A percentile compares a stretch with the other conserved stretches of the same genome.
These are phyloP conservation scores for Emmonsia crescens DNA, from an alignment of 2,329 filamentous ascomycete species.

Conservation along the genomic window DNA sequence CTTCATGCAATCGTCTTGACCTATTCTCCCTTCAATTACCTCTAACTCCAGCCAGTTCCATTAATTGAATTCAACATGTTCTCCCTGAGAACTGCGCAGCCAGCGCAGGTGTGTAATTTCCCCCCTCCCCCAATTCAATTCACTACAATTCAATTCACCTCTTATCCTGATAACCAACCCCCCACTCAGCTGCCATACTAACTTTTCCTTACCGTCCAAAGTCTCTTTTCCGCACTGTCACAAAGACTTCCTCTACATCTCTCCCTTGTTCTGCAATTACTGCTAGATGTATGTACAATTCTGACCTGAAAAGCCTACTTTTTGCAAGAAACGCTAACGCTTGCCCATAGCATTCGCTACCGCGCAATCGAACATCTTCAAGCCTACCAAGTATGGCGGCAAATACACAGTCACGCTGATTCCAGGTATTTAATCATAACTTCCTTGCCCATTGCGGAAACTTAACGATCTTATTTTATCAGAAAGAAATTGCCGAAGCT, in stretches of 20 bases:
- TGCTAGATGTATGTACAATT: constrained; percentile 42
- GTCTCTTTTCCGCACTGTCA: constrained; percentile 47
- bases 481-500: not conserved
- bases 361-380: constrained; percentile 91
- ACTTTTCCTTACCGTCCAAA: constrained; percentile 33
- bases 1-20: not conserved
- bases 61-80: constrained; percentile 26
- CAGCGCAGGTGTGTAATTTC: constrained; percentile 28
- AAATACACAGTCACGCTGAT: constrained; percentile 99
- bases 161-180: constrained; percentile 30
- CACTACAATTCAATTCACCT: not conserved
- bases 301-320: not conserved
- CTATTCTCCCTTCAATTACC: not conserved
- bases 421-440: constrained; percentile 52
- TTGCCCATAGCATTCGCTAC: constrained; percentile 55
- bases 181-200: constrained; percentile 29
- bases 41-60: not conserved
- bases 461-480: not conserved
- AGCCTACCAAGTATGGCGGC: constrained; percentile 96
- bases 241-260: constrained; percentile 37
- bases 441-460: constrained; percentile 13
- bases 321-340: not conserved
- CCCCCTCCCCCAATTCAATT: constrained; percentile 2
- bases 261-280: constrained; percentile 41
- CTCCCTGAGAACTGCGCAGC: constrained; percentile 30